phyloP scores from a whole-genome alignment of 2,329 filamentous ascomycete genomes.

The Sarocladiaceae sp. region DNA sequence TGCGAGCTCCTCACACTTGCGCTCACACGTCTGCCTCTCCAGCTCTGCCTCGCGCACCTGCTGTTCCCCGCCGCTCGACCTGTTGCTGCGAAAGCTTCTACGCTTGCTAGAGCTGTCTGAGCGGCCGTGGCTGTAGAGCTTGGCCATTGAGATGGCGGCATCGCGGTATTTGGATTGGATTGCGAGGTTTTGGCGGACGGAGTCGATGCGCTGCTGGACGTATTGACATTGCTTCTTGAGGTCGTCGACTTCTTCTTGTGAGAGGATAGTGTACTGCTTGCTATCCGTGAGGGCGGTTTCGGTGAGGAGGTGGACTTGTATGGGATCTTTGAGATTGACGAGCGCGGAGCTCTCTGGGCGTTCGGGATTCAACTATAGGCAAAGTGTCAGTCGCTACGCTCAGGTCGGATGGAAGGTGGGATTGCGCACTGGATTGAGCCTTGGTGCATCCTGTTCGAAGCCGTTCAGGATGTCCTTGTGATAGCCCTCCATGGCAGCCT shows the following conservation, averaged over 20 bases:
- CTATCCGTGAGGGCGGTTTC: slow-evolving; percentile 92
- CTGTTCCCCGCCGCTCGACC: slow-evolving; percentile 44
- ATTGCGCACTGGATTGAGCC: slow-evolving; percentile 52
- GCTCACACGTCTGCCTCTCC: slow-evolving; percentile 69
- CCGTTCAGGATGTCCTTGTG: slow-evolving; percentile 49
- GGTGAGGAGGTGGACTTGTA: slow-evolving; percentile 86
- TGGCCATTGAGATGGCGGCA: slow-evolving; percentile 81
- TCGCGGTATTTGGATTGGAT: slow-evolving; percentile 94
- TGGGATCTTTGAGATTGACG: slow-evolving; percentile 63
- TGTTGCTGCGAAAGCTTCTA: slow-evolving; percentile 45
- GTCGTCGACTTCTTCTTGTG: slow-evolving; percentile 85
- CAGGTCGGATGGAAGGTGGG: background rate
- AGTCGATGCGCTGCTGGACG: slow-evolving; percentile 73
- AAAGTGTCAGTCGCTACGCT: background rate
- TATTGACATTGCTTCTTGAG: slow-evolving; percentile 82
- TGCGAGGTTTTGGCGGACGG: slow-evolving; percentile 75
- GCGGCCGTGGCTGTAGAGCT: slow-evolving; percentile 64
- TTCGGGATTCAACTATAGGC: slow-evolving; percentile 42
- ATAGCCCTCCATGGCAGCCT: slow-evolving; percentile 56
- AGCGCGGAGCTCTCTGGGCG: slow-evolving; percentile 51
- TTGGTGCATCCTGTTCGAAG: slow-evolving; percentile 49
- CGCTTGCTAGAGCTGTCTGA: slow-evolving; percentile 36
- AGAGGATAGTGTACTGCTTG: slow-evolving; percentile 77
- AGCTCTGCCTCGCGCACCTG: slow-evolving; percentile 61
- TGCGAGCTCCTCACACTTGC: slow-evolving; percentile 81